phyloP scores from a whole-genome alignment of 495 filamentous ascomycete species.

The Terfezia boudieri region DNA sequence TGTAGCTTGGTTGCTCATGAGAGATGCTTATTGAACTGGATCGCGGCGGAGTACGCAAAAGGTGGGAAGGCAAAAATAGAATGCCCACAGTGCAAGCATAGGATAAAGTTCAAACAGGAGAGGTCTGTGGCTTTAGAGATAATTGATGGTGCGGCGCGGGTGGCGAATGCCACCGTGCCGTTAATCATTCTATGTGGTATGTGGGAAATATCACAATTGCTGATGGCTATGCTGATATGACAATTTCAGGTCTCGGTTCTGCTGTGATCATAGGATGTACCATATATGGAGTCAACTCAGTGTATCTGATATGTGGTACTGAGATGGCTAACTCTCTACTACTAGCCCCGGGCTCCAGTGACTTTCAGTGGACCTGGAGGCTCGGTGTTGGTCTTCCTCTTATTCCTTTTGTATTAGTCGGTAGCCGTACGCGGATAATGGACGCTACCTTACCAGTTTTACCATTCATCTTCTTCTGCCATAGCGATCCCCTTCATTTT shows the following conservation, averaged over 20 bases:
- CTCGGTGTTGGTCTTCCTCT: slow-evolving; percentile 18
- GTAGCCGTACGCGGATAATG: slow-evolving; percentile 17
- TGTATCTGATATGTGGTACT: slow-evolving; percentile 18
- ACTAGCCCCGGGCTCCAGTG: slow-evolving; percentile 10
- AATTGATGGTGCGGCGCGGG: slow-evolving; percentile 11
- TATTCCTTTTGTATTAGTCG: slow-evolving; percentile 19
- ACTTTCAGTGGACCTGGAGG: slow-evolving; percentile 19
- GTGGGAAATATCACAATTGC: neutral
- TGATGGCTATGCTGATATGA: neutral
- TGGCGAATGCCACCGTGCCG: slow-evolving; percentile 14
- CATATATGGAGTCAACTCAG: slow-evolving; percentile 19
- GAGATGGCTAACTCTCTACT: slow-evolving; percentile 18
- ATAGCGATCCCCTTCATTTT: slow-evolving; percentile 18
- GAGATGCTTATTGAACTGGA: slow-evolving; percentile 71
- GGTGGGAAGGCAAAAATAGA: slow-evolving; percentile 33
- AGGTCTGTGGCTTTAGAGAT: slow-evolving; percentile 16
- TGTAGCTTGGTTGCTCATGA: slow-evolving; percentile 83
- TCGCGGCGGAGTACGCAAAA: slow-evolving; percentile 39
- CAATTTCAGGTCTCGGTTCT: slow-evolving; percentile 13
- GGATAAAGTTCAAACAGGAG: slow-evolving; percentile 36
- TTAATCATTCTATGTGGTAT: slow-evolving; percentile 14
- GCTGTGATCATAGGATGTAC: slow-evolving; percentile 19
- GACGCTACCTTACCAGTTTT: slow-evolving; percentile 18
- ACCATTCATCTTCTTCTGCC: slow-evolving; percentile 18
- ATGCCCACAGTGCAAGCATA: slow-evolving; percentile 74